phyloP scores from a whole-genome alignment of 1,284 basidiomycete genomes.

The Apiotrichum domesticum region DNA sequence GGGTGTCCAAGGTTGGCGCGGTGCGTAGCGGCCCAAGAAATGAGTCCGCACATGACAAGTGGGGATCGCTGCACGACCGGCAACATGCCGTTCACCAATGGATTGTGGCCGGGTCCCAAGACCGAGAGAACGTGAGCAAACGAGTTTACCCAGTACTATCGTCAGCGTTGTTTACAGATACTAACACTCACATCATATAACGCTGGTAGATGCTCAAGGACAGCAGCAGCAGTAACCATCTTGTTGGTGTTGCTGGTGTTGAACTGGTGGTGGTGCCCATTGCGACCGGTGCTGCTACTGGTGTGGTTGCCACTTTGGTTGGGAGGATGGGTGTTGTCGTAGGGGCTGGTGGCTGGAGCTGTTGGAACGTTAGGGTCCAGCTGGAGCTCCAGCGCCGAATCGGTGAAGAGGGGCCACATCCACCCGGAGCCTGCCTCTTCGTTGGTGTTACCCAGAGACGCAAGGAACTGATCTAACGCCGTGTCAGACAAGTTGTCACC shows the following conservation, averaged over 20 bases:
- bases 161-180: background rate
- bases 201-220: constrained; percentile 19
- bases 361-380: background rate
- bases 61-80: constrained; percentile 27
- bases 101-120: constrained; percentile 25
- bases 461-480: constrained; percentile 16
- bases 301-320: too few relatives aligned
- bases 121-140: constrained; percentile 31
- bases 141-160: constrained; percentile 29
- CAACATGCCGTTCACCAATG: constrained; percentile 21
- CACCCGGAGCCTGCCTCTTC: constrained; percentile 11
- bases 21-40: constrained; percentile 31
- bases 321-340: too few relatives aligned
- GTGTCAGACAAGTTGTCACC: constrained; percentile 11
- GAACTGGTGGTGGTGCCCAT: constrained; percentile 1
- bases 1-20: constrained; percentile 25
- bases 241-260: constrained; percentile 10
- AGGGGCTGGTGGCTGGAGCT: background rate
- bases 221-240: constrained; percentile 17
- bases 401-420: constrained; percentile 16
- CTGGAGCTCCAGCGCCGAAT: constrained; percentile 15
- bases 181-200: constrained; percentile 13
- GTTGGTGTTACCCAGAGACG: constrained; percentile 8
- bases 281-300: background rate
- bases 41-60: constrained; percentile 27